These are phyloP conservation scores for Suhomyces kilbournensis DNA, from an alignment of 805 yeast genomes.

Conservation along the genomic window DNA sequence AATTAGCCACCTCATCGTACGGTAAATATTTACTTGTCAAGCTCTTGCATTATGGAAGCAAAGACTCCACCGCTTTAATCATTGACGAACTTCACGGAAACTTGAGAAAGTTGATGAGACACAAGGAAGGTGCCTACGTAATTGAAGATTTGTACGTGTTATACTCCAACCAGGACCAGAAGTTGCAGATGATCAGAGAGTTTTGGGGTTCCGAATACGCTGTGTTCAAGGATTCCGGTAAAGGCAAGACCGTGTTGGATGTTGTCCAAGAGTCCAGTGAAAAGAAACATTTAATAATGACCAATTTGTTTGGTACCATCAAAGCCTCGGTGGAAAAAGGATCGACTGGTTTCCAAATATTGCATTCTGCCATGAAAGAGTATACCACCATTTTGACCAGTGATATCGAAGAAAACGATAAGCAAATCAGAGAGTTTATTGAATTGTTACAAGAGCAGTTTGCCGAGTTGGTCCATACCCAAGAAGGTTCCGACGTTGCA, in stretches of 20 bases:
- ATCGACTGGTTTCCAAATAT: conserved; percentile 90
- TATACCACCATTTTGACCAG: conserved; percentile 69
- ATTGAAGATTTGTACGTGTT: conserved; percentile 88
- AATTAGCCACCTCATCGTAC: conserved; percentile 85
- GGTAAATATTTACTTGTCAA: conserved; percentile 91
- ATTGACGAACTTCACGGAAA: conserved; percentile 87
- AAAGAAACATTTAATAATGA: conserved; percentile 69
- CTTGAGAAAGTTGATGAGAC: conserved; percentile 88
- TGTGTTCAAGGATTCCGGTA: conserved; percentile 74
- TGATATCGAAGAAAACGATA: conserved; percentile 38
- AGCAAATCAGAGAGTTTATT: conserved; percentile 74
- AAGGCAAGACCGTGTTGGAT: conserved; percentile 60
- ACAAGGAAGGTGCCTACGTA: conserved; percentile 96
- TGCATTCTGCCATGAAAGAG: conserved; percentile 95
- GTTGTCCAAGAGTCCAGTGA: conserved; percentile 68
- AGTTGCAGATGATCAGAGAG: conserved; percentile 87
- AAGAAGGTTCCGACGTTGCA: conserved; percentile 92
- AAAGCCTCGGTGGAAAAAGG: conserved; percentile 93
- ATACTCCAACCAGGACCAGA: conserved; percentile 81
- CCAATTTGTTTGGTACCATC: conserved; percentile 77
- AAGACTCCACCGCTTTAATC: conserved; percentile 69
- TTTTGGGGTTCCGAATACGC: conserved; percentile 97
- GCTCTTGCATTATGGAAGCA: conserved; percentile 87
- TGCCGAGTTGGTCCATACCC: conserved; percentile 93
- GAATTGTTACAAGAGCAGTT: conserved; percentile 82